These are phyloP conservation scores for Jamesozyma piceae DNA, from an alignment of 805 yeast species.

Conservation along the genomic window DNA sequence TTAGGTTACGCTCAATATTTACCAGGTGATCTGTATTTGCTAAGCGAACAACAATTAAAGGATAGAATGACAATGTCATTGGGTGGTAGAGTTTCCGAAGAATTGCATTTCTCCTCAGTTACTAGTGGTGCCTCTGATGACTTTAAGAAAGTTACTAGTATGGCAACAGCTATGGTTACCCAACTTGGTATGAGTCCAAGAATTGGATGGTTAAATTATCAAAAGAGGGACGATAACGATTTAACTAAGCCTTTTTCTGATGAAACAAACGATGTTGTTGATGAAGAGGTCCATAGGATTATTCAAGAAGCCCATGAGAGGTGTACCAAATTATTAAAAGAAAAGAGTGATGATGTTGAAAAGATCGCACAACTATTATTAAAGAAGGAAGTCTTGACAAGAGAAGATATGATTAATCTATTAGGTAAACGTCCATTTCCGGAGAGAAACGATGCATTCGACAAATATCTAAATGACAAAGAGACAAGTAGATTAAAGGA, in stretches of 20 bases:
- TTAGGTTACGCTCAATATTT: conserved; percentile 95
- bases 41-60: conserved; percentile 64
- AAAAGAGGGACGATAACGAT: conserved; percentile 60
- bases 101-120: conserved; percentile 80
- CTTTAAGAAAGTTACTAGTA: conserved; percentile 87
- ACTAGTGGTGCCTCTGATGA: conserved; percentile 96
- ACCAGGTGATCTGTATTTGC: conserved; percentile 82
- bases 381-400: conserved; percentile 78
- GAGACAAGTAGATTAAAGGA: conserved; percentile 21
- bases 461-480: conserved; percentile 26
- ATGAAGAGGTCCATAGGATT: conserved; percentile 70
- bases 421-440: conserved; percentile 89
- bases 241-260: conserved; percentile 85
- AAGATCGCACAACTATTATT: conserved; percentile 81
- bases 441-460: conserved; percentile 80
- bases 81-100: conserved; percentile 96
- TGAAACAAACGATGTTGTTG: conserved; percentile 72
- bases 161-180: conserved; percentile 90
- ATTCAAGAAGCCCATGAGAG: conserved; percentile 64
- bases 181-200: conserved; percentile 83
- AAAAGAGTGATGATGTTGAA: conserved; percentile 67
- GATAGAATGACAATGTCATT: conserved; percentile 95
- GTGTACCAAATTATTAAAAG: conserved; percentile 59
- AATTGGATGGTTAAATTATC: conserved; percentile 70
- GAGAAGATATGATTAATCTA: conserved; percentile 86